Percentiles rank a stretch among this genome's conserved stretches.
Conservation (phyloP, 139 green algal genomes). For the Chlorella sp. region DNA sequence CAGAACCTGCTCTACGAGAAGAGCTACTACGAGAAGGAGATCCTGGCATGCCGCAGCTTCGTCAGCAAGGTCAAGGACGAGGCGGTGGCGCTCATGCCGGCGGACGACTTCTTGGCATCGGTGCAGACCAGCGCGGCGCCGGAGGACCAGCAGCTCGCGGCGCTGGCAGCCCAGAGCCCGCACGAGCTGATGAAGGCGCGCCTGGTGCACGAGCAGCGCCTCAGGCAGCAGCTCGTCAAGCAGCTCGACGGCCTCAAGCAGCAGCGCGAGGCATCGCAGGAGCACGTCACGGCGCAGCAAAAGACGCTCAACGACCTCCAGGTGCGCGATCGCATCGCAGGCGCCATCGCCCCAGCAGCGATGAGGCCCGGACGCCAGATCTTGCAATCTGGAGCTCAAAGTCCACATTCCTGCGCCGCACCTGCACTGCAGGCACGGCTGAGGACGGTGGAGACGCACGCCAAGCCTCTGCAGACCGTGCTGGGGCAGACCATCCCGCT, state of each 20-base stretch:
- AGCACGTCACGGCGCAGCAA: conserved; percentile 26
- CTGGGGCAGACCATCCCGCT: conserved; percentile 7
- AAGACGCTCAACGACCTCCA: conserved; percentile 42
- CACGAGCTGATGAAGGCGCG: conserved; percentile 36
- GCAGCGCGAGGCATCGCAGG: conserved; percentile 13
- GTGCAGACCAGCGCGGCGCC: conserved; percentile 4
- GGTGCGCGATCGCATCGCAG: neutral
- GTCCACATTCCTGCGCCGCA: too few relatives aligned
- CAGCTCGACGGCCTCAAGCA: conserved; percentile 28
- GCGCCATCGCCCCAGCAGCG: too few relatives aligned
- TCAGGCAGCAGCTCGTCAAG: conserved; percentile 37
- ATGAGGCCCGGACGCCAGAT: too few relatives aligned
- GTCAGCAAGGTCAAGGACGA: conserved; percentile 42
- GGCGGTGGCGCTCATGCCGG: conserved; percentile 43
- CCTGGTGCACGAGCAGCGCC: conserved; percentile 41
- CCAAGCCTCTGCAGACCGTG: conserved; percentile 13
- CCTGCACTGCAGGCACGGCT: conserved; percentile 1
- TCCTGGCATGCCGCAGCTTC: conserved; percentile 52
- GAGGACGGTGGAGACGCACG: neutral
- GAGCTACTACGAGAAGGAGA: conserved; percentile 71
- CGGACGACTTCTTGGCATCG: conserved; percentile 38
- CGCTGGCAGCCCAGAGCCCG: neutral
- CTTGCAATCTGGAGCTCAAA: too few relatives aligned
- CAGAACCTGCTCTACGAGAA: conserved; percentile 14
- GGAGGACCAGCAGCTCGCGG: conserved; percentile 1